These are phyloP conservation scores for Venturia asperata DNA, from an alignment of 2,329 filamentous ascomycete species.

Conservation along the genomic window DNA sequence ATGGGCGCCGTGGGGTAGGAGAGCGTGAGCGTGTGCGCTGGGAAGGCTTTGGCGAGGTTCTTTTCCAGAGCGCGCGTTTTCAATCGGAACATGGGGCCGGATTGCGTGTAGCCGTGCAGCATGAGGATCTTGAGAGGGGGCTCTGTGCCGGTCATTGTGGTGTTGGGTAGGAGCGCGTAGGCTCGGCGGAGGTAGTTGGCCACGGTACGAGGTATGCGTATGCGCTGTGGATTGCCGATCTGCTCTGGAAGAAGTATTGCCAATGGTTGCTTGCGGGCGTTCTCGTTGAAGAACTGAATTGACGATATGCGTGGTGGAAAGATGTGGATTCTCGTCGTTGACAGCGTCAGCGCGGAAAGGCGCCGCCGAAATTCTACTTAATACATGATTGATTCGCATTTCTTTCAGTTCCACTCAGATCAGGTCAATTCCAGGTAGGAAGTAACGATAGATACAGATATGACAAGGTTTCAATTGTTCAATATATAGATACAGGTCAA, in stretches of 20 bases:
- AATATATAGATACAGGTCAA: not conserved
- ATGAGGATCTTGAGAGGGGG: constrained; percentile 41
- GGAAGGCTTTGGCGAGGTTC: constrained; percentile 65
- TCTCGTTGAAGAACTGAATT: not conserved
- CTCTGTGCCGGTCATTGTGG: constrained; percentile 25
- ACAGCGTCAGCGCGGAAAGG: not conserved
- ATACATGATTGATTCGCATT: too few relatives aligned
- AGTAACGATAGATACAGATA: not conserved
- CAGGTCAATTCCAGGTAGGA: not conserved
- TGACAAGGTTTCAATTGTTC: not conserved
- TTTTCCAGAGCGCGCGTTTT: constrained; percentile 88
- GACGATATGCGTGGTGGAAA: not conserved
- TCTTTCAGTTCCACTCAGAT: too few relatives aligned
- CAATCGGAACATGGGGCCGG: constrained; percentile 71
- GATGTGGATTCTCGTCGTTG: not conserved
- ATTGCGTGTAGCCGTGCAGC: constrained; percentile 77
- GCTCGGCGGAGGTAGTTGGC: constrained; percentile 15
- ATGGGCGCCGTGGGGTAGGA: constrained; percentile 43
- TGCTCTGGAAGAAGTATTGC: not conserved
- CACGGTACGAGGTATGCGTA: constrained; percentile 1
- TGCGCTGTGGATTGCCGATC: not conserved
- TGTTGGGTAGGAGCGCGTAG: constrained; percentile 3
- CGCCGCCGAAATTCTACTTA: not conserved
- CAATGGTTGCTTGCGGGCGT: not conserved
- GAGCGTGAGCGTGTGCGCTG: constrained; percentile 40